Evolutionary conservation across 345 rosid species (phyloP), one percentile per base, ranked within the genome.

Genomic region (Psidium guajava): DNA sequence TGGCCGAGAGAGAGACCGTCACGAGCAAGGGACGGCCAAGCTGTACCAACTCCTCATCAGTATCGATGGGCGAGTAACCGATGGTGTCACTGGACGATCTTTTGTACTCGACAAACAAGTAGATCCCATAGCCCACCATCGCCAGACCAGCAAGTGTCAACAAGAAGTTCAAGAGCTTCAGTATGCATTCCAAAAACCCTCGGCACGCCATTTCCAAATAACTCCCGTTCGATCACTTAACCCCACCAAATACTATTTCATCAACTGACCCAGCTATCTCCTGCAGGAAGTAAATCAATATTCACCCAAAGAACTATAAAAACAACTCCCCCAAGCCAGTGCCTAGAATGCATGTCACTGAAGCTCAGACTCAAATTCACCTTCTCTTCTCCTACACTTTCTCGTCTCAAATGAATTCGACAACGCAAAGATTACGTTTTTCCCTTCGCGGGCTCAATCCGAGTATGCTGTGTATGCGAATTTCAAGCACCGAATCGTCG

Each of bases 111-210:
- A 97, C 96, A 83, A 96, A 96, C 91, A 97, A 92, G 93, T 96
- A 97, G 87, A 97, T 95, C 64, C 99, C 99, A 87, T 93, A 96
- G 27, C 98, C 98, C 90, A 94, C 91, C 95, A 97, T 94, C 51
- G 96, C 92, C 87, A 96, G 93, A 82, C 99, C 99, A 87, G 16
- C 93, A 88, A 96, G 86, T 83, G 98, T 92, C 87, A 97, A 85
- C 84, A 97, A 90, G 80, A 97, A 91, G 92, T 96, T 96, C 81
- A 97, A 87, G 81, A 97, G 91, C 96, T 94, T 96, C 89, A 97
- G 84, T 84, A 96, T 87, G 90, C 98, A 97, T 86, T 91, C 96
- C 82, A 93, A 90, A 90, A 86, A 97, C 80, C 98, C 95, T 88
- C 88, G 92, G 92, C 95, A 96, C 22, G 85, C 83, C 87, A 86